Evolutionary conservation across 768 basidiomycete species (phyloP), one percentile per base, ranked within the genome.

Genomic region (Pleurotus tuber-regium): DNA sequence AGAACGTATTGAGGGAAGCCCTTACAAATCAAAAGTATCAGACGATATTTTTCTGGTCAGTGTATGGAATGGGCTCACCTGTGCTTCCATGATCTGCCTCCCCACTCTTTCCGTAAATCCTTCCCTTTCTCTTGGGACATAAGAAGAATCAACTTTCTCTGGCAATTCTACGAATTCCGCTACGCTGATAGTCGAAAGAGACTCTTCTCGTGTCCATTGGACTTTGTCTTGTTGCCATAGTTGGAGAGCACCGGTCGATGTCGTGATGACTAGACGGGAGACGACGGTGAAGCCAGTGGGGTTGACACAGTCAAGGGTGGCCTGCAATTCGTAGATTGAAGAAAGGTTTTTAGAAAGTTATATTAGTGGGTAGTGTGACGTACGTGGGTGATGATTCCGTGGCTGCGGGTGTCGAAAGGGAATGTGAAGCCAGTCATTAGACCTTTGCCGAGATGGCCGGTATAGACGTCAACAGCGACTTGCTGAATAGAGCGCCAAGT

Each of bases 181-280:
- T 0, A 78, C 76, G 19, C 75, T 67, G 43, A 90, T 75, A 2
- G 80, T 73, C 0, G 89, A 72, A 8, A 96, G 73, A 1, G 81
- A 77, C 62, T 98, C 94, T 61, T 96, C 93, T 42, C 93, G 76
- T 0, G 78, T 79, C 92, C 92, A 96, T 24, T 77, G 72, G 24
- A 82, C 68, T 29, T 72, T 61, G 24, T 80, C 72, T 19, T 79
- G 75, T 41, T 81, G 70, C 88, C 91, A 91, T 7, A 87, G 67
- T 57, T 93, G 87, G 23, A 94, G 59, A 3, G 89, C 74, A 8
- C 91, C 92, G 1, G 87, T 86, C n/a, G 80, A 79, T 0, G 89
- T 89, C 1, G 84, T 83, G 16, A 92, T 50, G 16, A 84, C 63
- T 4, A 84, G 52, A 14, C 77, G 71, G 1, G 75, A 60, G 7